phyloP scores from a whole-genome alignment of 495 filamentous ascomycete species.

The Lepidopterella palustris region DNA sequence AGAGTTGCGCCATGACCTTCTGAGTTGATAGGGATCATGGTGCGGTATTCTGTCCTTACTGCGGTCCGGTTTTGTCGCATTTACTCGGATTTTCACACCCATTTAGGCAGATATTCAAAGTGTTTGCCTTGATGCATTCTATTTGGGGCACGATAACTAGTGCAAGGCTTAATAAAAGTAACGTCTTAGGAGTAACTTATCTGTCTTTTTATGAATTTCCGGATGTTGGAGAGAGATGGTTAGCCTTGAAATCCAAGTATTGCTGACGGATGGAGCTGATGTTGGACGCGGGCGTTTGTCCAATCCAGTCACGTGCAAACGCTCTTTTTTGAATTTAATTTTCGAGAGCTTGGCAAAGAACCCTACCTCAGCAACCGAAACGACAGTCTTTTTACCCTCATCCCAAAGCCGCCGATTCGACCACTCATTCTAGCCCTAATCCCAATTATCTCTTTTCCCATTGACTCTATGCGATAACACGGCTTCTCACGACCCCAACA shows the following conservation, averaged over 20 bases:
- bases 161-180: neutral
- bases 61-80: slow-evolving; percentile 15
- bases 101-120: neutral
- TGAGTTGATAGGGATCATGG: slow-evolving; percentile 7
- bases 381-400: neutral
- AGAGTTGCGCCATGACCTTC: slow-evolving; percentile 17
- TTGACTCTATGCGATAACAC: slow-evolving; percentile 16
- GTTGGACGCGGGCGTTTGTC: neutral
- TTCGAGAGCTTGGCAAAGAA: neutral
- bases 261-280: neutral
- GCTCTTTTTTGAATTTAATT: neutral
- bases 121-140: slow-evolving; percentile 2
- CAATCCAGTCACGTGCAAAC: neutral
- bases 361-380: neutral
- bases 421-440: neutral
- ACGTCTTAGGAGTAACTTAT: neutral
- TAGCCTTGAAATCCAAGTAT: neutral
- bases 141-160: neutral
- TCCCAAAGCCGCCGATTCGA: neutral
- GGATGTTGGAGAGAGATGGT: no score
- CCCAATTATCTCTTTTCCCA: neutral
- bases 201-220: no score
- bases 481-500: neutral
- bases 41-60: slow-evolving; percentile 27
- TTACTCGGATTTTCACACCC: slow-evolving; percentile 18